Base-by-base conservation (phyloP, 331 rosid species). In the Cydonia oblonga region DNA sequence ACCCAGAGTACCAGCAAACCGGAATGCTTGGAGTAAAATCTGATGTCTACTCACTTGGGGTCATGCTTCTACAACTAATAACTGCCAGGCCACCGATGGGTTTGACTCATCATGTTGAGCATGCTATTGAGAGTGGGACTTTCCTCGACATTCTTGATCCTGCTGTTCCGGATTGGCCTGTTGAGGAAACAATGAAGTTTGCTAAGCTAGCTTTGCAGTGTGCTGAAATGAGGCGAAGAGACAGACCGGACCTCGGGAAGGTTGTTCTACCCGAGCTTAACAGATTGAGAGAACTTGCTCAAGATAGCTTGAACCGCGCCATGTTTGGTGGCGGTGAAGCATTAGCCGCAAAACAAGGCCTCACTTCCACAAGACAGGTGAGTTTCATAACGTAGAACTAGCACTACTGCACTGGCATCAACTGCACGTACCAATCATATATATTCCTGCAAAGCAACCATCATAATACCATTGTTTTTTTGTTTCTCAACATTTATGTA, bases 1-100 rank as follows among this genome's bases (percentile, higher is more conserved):
- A 90, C 59, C 96, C 96, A 1, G 96, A 90, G 83, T 88, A 88
- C 58, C 96, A 88, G 68, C 90, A 88, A 65, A 90, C 93, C 0
- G 96, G 96, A 33, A 78, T 84, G 91, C 85, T 90, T 1, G 96
- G 93, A 69, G 77, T 76, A 54, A 86, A 88, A 79, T 90, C 96
- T 24, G 93, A 88, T 62, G 6, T 90, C 40, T 88, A 88, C 78
- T 90, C 96, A 29, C 66, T 90, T 1, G 93, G 96, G 13, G 86
- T 90, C 33, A 68, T 88, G 88, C 88, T 88, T 78, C 74, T 90
- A 29, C 96, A 90, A 51, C 73, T 88, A 0, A 35, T 90, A 59
- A 88, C 96, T 25, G 84, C 86, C 0, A 85, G 66, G 60, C 81
- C 91, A 24, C 93, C 96, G 42, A 88, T 90, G 88, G 96, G 91